Evolutionary conservation across 441 rosid species (phyloP).

Genomic region (Manihot esculenta): DNA sequence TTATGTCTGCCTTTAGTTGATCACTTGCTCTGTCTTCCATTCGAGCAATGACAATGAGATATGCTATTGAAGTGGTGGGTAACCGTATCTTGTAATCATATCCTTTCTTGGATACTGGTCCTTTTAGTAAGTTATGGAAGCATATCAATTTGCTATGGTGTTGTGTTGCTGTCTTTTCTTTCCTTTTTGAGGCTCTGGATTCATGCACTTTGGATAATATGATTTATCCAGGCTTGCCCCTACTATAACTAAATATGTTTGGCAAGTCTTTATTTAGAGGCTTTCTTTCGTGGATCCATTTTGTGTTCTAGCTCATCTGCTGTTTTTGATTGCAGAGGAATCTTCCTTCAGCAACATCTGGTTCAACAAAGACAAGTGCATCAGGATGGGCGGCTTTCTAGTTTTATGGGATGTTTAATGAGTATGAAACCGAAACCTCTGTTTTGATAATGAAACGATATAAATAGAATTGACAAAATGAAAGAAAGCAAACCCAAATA

Average conservation of each 20-base stretch:
- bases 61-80: background rate
- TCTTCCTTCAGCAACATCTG: slow-evolving; percentile 65
- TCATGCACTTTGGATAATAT: too few species aligned
- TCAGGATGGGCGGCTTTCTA: slow-evolving; percentile 98
- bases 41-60: background rate
- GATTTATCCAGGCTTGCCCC: background rate
- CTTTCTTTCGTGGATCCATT: too few species aligned
- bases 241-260: background rate
- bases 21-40: background rate
- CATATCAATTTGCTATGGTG: background rate
- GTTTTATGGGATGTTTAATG: slow-evolving; percentile 23
- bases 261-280: too few species aligned
- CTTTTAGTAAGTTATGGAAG: background rate
- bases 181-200: background rate
- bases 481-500: slow-evolving; percentile 27
- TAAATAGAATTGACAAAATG: slow-evolving; percentile 20
- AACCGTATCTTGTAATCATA: background rate
- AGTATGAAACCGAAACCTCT: slow-evolving; percentile 26
- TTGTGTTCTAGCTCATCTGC: background rate
- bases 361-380: slow-evolving; percentile 55
- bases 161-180: background rate
- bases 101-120: too few species aligned
- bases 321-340: slow-evolving; percentile 55
- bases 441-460: slow-evolving; percentile 18
- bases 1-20: background rate